Evolutionary conservation across 352 stramenopile species (phyloP).

Genomic region (Plasmopara muralis): DNA sequence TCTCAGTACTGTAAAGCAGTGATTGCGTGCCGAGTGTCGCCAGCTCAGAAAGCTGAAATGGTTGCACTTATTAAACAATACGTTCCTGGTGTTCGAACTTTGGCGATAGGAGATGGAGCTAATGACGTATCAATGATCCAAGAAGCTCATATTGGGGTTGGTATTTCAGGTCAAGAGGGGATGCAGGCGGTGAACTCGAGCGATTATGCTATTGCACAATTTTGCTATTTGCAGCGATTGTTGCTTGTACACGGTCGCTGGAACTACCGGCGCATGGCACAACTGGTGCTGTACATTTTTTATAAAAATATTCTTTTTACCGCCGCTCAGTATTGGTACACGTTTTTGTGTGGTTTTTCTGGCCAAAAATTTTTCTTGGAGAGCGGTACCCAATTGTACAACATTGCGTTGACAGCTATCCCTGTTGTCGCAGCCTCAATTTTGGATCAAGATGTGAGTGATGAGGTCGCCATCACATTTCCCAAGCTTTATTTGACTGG

Average conservation of each 20-base stretch:
- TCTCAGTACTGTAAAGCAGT: slow-evolving; percentile 83
- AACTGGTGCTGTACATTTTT: slow-evolving; percentile 90
- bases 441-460: slow-evolving; percentile 64
- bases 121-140: slow-evolving; percentile 97
- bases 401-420: slow-evolving; percentile 63
- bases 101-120: slow-evolving; percentile 90
- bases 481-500: slow-evolving; percentile 64
- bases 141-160: slow-evolving; percentile 86
- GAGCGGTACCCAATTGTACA: slow-evolving; percentile 73
- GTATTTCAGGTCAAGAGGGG: slow-evolving; percentile 89
- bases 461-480: slow-evolving; percentile 58
- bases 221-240: slow-evolving; percentile 87
- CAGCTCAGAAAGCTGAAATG: slow-evolving; percentile 83
- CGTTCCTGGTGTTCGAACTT: slow-evolving; percentile 61
- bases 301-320: slow-evolving; percentile 91
- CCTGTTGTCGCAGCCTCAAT: slow-evolving; percentile 67
- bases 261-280: slow-evolving; percentile 87
- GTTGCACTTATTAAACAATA: slow-evolving; percentile 75
- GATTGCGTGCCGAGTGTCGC: slow-evolving; percentile 82
- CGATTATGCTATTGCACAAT: slow-evolving; percentile 92
- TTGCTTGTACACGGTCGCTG: slow-evolving; percentile 88
- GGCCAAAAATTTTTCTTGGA: slow-evolving; percentile 83
- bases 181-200: slow-evolving; percentile 91
- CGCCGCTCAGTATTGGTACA: slow-evolving; percentile 70
- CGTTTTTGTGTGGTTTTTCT: slow-evolving; percentile 64